Conservation (phyloP, 2,329 filamentous ascomycete genomes). For the Fusarium anguioides region DNA sequence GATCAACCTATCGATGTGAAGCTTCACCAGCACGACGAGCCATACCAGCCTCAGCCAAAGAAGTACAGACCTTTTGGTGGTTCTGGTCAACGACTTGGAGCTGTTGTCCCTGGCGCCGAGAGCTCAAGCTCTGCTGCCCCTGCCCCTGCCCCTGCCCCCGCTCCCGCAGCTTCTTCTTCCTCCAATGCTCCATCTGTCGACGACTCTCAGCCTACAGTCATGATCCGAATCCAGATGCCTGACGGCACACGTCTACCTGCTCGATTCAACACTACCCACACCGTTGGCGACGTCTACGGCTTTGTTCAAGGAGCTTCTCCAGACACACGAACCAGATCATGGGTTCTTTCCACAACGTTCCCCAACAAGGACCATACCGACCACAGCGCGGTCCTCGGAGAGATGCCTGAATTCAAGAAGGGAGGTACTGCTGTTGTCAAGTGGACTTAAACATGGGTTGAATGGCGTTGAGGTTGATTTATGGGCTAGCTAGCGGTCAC, state of each 20-base stretch:
- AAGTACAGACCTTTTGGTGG: conserved; percentile 81
- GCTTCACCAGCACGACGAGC: conserved; percentile 78
- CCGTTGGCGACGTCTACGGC: conserved; percentile 79
- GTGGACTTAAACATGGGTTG: conserved; percentile 52
- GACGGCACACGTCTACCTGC: conserved; percentile 82
- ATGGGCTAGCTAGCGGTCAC: conserved; percentile 3
- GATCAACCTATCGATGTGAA: conserved; percentile 87
- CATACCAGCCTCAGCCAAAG: conserved; percentile 76
- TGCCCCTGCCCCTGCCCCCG: conserved; percentile 26
- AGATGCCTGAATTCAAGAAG: conserved; percentile 73
- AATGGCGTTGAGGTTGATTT: conserved; percentile 36
- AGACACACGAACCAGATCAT: conserved; percentile 67
- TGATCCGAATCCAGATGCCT: conserved; percentile 80
- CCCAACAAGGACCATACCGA: conserved; percentile 84
- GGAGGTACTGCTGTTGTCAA: conserved; percentile 74
- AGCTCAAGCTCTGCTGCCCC: conserved; percentile 25
- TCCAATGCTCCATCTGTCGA: conserved; percentile 62
- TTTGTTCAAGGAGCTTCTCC: conserved; percentile 76
- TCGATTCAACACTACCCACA: conserved; percentile 84
- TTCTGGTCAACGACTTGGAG: conserved; percentile 78
- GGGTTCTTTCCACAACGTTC: conserved; percentile 84
- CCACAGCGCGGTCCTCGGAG: conserved; percentile 67
- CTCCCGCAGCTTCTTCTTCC: conserved; percentile 50
- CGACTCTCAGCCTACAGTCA: conserved; percentile 73
- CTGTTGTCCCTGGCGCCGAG: conserved; percentile 74